Conservation (phyloP, 176 grass and related monocot genomes). For the Aechmea fasciata region DNA sequence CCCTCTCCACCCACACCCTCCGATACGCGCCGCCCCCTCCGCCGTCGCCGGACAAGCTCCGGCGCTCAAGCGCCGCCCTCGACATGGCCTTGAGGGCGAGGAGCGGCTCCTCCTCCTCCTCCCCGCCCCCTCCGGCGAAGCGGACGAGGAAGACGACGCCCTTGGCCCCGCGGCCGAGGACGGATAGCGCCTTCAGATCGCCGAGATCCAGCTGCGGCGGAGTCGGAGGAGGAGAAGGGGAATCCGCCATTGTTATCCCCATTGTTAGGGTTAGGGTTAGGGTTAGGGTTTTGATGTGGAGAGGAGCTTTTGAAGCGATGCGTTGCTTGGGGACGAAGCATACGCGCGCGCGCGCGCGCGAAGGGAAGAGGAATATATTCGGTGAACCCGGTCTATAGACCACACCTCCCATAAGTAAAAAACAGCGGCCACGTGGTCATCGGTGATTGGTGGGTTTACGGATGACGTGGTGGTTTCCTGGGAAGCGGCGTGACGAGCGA, state of each 20-base stretch:
- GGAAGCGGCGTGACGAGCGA: too few relatives aligned
- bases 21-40: slow-evolving; percentile 35
- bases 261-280: background rate
- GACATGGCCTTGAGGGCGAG: slow-evolving; percentile 88
- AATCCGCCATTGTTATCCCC: slow-evolving; percentile 4
- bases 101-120: background rate
- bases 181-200: slow-evolving; percentile 52
- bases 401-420: too few relatives aligned
- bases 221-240: slow-evolving; percentile 5
- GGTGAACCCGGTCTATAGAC: too few relatives aligned
- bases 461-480: too few relatives aligned
- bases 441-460: too few relatives aligned
- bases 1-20: slow-evolving; percentile 88
- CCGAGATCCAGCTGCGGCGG: slow-evolving; percentile 39
- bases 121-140: background rate
- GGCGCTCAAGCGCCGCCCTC: slow-evolving; percentile 46
- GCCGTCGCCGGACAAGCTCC: slow-evolving; percentile 20
- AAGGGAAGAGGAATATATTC: background rate
- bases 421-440: too few relatives aligned
- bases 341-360: background rate
- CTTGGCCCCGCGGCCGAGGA: slow-evolving; percentile 89
- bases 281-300: background rate
- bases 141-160: slow-evolving; percentile 88
- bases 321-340: background rate
- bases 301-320: background rate